Percentiles rank a stretch among this genome's conserved stretches.
Conservation (phyloP, 768 basidiomycete species). For the Butyriboletus loyo region DNA sequence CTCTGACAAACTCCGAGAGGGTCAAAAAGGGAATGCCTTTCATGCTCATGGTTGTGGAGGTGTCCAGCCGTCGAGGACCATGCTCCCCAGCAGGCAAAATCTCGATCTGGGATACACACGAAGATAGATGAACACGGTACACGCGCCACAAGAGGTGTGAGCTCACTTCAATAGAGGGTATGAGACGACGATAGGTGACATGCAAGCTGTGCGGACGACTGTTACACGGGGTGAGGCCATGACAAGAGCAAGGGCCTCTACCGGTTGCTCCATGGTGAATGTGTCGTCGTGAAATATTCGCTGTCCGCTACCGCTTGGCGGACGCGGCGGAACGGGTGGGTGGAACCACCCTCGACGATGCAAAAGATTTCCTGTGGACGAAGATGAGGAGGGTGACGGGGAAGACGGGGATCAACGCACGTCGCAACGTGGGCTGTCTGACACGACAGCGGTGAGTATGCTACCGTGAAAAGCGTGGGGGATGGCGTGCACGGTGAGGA, state of each 20-base stretch:
- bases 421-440: slow-evolving; percentile 61
- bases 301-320: slow-evolving; percentile 69
- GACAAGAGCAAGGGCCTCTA: slow-evolving; percentile 29
- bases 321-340: slow-evolving; percentile 76
- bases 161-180: slow-evolving; percentile 73
- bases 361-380: slow-evolving; percentile 74
- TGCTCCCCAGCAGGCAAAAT: slow-evolving; percentile 79
- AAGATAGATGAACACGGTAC: slow-evolving; percentile 2
- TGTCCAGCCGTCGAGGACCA: slow-evolving; percentile 72
- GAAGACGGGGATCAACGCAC: slow-evolving; percentile 38
- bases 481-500: slow-evolving; percentile 54
- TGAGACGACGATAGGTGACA: slow-evolving; percentile 69
- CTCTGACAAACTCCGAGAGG: slow-evolving; percentile 82
- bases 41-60: slow-evolving; percentile 62
- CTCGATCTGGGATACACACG: slow-evolving; percentile 56
- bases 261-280: slow-evolving; percentile 89
- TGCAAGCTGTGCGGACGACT: slow-evolving; percentile 51
- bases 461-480: slow-evolving; percentile 83
- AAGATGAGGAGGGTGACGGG: slow-evolving; percentile 6
- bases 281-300: slow-evolving; percentile 60
- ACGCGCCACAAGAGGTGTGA: neutral
- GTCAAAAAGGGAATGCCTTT: slow-evolving; percentile 77
- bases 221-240: slow-evolving; percentile 8
- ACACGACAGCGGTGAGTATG: slow-evolving; percentile 65
- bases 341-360: slow-evolving; percentile 72